phyloP scores from a whole-genome alignment of 371 early-diverging fungal species.

The Mucor circinelloides region DNA sequence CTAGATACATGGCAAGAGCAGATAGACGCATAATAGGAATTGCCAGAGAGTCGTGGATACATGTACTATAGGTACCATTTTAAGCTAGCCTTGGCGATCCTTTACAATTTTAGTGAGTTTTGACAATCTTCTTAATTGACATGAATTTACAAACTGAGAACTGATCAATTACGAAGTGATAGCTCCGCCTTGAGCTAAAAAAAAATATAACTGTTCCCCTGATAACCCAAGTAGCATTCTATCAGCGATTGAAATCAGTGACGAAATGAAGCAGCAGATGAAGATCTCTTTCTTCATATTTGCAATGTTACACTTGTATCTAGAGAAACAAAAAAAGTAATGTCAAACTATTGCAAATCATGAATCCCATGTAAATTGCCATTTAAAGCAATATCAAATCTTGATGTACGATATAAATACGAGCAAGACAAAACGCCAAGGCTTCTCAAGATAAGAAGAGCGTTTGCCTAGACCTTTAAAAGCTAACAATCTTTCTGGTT shows the following conservation, averaged over 20 bases:
- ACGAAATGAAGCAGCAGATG: neutral
- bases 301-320: neutral
- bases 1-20: too few relatives aligned
- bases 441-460: neutral
- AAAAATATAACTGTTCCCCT: neutral
- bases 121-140: neutral
- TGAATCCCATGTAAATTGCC: neutral
- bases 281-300: neutral
- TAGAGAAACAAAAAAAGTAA: neutral
- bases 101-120: neutral
- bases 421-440: neutral
- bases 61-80: neutral
- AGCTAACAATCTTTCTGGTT: neutral
- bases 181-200: neutral
- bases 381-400: neutral
- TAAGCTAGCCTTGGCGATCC: neutral
- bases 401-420: neutral
- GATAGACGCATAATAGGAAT: neutral
- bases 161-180: neutral
- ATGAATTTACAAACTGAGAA: neutral
- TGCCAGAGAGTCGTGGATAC: neutral
- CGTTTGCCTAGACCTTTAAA: neutral
- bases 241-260: neutral
- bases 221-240: neutral
- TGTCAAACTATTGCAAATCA: neutral